Percentiles rank a stretch among this genome's conserved stretches.
Conservation (phyloP, 192 early-diverging fungal species). For the Umbelopsis isabellina region DNA sequence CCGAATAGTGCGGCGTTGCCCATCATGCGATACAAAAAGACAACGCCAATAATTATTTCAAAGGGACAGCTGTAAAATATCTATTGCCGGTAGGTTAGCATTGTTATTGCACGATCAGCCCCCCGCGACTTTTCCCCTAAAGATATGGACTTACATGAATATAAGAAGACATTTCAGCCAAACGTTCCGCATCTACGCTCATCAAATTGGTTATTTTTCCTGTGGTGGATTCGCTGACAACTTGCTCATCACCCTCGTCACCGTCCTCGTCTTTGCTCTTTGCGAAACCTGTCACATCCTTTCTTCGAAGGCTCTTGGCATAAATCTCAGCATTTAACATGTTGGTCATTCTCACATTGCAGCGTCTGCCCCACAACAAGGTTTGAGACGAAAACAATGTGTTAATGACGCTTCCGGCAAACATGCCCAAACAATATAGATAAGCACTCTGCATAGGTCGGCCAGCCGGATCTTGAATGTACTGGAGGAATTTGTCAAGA, state of each 20-base stretch:
- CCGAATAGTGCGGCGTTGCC: conserved; percentile 82
- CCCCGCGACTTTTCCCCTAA: too few relatives aligned
- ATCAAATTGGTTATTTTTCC: conserved; percentile 78
- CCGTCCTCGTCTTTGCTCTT: conserved; percentile 31
- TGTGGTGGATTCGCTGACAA: conserved; percentile 38
- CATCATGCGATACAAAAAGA: conserved; percentile 74
- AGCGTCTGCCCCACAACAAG: conserved; percentile 54
- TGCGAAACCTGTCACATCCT: conserved; percentile 46
- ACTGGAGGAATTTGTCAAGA: conserved; percentile 44
- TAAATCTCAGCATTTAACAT: conserved; percentile 58
- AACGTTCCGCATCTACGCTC: conserved; percentile 70
- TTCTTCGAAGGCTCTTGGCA: conserved; percentile 50
- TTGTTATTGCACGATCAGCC: background rate
- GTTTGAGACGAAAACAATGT: conserved; percentile 41
- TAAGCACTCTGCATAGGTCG: conserved; percentile 47
- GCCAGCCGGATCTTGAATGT: conserved; percentile 36
- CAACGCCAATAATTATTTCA: conserved; percentile 65
- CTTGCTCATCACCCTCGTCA: conserved; percentile 20
- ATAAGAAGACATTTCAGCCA: conserved; percentile 61
- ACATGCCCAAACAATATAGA: conserved; percentile 52
- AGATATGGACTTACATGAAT: conserved; percentile 46
- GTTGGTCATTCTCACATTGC: conserved; percentile 53
- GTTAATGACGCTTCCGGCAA: conserved; percentile 46
- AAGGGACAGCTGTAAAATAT: conserved; percentile 68
- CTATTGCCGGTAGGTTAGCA: background rate